phyloP scores from a whole-genome alignment of 2,329 filamentous ascomycete species.

The Incumbomyces lentus region DNA sequence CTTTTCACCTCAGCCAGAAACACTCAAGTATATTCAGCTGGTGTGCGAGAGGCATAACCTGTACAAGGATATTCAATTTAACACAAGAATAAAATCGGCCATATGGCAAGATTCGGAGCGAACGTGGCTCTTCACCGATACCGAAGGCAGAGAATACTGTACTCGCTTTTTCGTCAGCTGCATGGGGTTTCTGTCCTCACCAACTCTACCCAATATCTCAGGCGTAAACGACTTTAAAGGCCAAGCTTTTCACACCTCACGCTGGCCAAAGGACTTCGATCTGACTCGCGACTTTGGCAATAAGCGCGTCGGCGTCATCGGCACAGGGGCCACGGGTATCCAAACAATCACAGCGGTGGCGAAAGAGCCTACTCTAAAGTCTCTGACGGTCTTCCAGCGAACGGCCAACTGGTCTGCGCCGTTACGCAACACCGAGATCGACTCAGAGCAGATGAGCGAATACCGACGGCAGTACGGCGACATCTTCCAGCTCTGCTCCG shows the following conservation, averaged over 20 bases:
- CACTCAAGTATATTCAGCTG: constrained; percentile 32
- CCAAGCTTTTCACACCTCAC: constrained; percentile 20
- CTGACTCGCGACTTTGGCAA: constrained; percentile 14
- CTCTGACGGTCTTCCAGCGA: constrained; percentile 36
- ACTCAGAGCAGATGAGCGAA: constrained; percentile 5
- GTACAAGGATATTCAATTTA: constrained; percentile 26
- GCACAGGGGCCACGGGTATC: constrained; percentile 36
- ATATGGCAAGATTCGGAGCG: constrained; percentile 8
- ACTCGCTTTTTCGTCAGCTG: constrained; percentile 12
- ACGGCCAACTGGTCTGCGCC: constrained; percentile 26
- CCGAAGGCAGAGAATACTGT: constrained; percentile 8
- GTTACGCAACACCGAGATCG: constrained; percentile 12
- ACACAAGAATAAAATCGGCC: constrained; percentile 19
- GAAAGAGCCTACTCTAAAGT: constrained; percentile 23
- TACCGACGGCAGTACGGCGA: background rate
- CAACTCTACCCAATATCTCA: constrained; percentile 20
- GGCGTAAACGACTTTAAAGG: constrained; percentile 21
- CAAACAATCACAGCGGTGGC: constrained; percentile 33
- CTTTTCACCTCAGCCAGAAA: constrained; percentile 31
- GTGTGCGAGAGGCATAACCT: constrained; percentile 30
- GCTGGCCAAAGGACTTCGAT: constrained; percentile 19
- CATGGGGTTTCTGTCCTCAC: constrained; percentile 12
- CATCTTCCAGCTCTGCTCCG: constrained; percentile 8
- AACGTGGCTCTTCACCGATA: constrained; percentile 11
- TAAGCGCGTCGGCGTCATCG: constrained; percentile 35